Percentiles rank a stretch among this genome's conserved stretches.
Conservation (phyloP, 2,329 filamentous ascomycete genomes). For the Talaromyces sp. region DNA sequence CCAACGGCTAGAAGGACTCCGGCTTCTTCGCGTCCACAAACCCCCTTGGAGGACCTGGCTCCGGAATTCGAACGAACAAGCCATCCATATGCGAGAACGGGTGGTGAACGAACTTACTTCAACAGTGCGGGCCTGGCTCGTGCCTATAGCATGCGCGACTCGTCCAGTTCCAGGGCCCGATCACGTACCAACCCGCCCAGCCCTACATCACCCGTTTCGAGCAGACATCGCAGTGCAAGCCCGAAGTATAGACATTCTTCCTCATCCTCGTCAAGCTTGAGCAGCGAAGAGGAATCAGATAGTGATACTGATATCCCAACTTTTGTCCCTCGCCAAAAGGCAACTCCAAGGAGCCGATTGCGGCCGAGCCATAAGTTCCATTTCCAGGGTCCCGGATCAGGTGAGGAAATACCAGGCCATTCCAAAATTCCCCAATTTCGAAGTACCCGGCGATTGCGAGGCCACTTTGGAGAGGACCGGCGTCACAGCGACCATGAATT, state of each 20-base stretch:
- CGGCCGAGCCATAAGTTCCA: conserved; percentile 25
- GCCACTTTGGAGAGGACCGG: conserved; percentile 15
- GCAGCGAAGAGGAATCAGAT: conserved; percentile 28
- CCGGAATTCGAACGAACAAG: conserved; percentile 47
- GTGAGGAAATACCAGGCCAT: conserved; percentile 24
- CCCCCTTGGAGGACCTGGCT: conserved; percentile 20
- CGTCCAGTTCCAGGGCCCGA: conserved; percentile 33
- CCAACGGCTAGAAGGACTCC: conserved; percentile 38
- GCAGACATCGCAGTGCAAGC: conserved; percentile 40
- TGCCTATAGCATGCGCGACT: conserved; percentile 50
- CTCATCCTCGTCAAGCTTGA: conserved; percentile 33
- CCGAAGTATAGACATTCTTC: conserved; percentile 33
- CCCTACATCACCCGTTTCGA: conserved; percentile 22
- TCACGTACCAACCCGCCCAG: conserved; percentile 32
- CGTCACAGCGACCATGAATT: conserved; percentile 14
- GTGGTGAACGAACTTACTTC: conserved; percentile 55
- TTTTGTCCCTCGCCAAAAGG: conserved; percentile 32
- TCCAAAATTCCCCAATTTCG: conserved; percentile 6
- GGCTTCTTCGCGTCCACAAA: conserved; percentile 17
- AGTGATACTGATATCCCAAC: conserved; percentile 5
- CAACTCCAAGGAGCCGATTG: conserved; percentile 34
- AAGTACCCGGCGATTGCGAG: conserved; percentile 7
- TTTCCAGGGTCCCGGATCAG: conserved; percentile 19
- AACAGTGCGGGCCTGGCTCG: conserved; percentile 46
- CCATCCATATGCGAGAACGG: conserved; percentile 49